phyloP scores from a whole-genome alignment of 768 basidiomycete species.

The Rhodotorula babjevae region DNA sequence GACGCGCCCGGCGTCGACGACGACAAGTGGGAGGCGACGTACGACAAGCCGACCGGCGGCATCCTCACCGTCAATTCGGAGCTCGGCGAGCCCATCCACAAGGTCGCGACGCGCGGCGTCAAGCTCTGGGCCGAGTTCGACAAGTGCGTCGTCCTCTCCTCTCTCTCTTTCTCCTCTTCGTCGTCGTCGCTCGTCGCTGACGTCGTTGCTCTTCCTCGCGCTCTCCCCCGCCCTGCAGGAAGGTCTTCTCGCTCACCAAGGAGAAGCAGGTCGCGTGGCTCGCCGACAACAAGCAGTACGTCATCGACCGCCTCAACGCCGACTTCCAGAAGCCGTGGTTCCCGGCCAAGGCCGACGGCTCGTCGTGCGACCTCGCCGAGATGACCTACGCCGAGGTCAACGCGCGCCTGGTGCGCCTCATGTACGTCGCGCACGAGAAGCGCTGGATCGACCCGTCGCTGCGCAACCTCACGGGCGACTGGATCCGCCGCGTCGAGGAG shows the following conservation, averaged over 20 bases:
- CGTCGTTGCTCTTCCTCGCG: background rate
- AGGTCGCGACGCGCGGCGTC: conserved; percentile 93
- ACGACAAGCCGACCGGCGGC: conserved; percentile 87
- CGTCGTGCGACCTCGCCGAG: conserved; percentile 76
- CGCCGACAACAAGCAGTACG: conserved; percentile 74
- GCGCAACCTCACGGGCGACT: conserved; percentile 91
- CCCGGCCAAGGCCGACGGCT: conserved; percentile 88
- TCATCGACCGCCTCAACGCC: conserved; percentile 84
- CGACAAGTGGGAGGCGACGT: conserved; percentile 87
- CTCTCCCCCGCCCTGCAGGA: conserved; percentile 43
- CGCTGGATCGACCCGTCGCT: conserved; percentile 91
- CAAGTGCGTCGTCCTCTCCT: conserved; percentile 49
- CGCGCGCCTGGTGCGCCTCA: conserved; percentile 81
- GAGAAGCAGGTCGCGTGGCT: conserved; percentile 92
- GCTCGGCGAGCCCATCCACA: conserved; percentile 92
- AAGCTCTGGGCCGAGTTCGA: conserved; percentile 99
- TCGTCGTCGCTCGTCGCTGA: too few relatives aligned
- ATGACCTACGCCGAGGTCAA: conserved; percentile 99
- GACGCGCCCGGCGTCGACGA: conserved; percentile 89
- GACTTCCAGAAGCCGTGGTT: conserved; percentile 91
- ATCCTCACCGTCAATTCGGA: conserved; percentile 95
- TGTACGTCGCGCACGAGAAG: conserved; percentile 85
- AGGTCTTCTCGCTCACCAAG: conserved; percentile 88
- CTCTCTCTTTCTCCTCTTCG: background rate
- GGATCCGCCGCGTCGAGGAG: conserved; percentile 73